Percentiles rank a stretch among this genome's conserved stretches.
Evolutionary conservation across 495 filamentous ascomycete species (phyloP).

Genomic region (Aspergillus heteromorphus): DNA sequence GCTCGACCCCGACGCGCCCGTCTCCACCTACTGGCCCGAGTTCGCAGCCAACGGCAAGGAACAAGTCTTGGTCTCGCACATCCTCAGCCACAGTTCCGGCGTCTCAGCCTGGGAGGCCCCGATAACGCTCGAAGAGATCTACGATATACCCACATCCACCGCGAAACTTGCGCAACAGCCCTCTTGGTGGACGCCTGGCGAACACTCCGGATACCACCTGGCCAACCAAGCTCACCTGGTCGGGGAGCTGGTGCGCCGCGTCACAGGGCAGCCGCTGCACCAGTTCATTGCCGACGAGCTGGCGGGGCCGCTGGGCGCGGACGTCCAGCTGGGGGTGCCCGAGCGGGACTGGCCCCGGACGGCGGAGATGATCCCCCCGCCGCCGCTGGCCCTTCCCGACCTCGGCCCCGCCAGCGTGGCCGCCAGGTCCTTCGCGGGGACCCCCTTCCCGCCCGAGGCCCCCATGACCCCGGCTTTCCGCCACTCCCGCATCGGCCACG

Average conservation of each 20-base stretch:
- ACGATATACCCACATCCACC: conserved; percentile 21
- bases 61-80: conserved; percentile 33
- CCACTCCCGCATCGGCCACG: conserved; percentile 19
- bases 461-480: conserved; percentile 19
- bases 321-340: conserved; percentile 31
- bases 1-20: conserved; percentile 31
- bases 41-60: conserved; percentile 39
- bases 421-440: conserved; percentile 6
- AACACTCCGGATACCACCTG: conserved; percentile 32
- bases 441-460: neutral
- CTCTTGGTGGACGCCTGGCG: conserved; percentile 42
- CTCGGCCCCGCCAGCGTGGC: conserved; percentile 15
- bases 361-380: conserved; percentile 21
- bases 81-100: conserved; percentile 37
- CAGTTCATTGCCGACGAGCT: conserved; percentile 40
- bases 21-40: conserved; percentile 43
- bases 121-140: conserved; percentile 24
- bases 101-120: conserved; percentile 30
- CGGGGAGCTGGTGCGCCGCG: conserved; percentile 32
- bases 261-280: conserved; percentile 31
- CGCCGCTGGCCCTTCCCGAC: neutral
- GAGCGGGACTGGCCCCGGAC: conserved; percentile 28
- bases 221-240: conserved; percentile 33
- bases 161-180: conserved; percentile 30
- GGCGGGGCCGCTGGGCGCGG: conserved; percentile 29